These are phyloP conservation scores for Tillandsia fasciculata DNA, from an alignment of 176 grass and related monocot genomes.

Conservation along the genomic window DNA sequence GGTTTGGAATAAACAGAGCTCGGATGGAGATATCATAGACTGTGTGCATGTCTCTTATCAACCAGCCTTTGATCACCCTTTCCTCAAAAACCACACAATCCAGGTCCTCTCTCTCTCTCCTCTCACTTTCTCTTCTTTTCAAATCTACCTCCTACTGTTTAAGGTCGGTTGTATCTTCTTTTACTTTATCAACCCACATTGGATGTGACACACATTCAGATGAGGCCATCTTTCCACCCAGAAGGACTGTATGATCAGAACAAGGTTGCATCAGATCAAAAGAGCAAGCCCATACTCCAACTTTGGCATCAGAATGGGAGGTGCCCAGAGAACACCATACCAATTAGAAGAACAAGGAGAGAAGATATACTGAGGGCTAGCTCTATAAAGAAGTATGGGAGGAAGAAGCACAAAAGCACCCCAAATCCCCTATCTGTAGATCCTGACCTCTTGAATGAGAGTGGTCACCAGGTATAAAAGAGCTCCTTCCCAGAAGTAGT, in stretches of 20 bases:
- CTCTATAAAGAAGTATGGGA: slow-evolving; percentile 49
- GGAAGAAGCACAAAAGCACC: slow-evolving; percentile 22
- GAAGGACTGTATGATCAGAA: slow-evolving; percentile 39
- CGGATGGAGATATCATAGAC: slow-evolving; percentile 89
- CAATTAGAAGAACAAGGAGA: slow-evolving; percentile 48
- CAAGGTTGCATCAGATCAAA: slow-evolving; percentile 21
- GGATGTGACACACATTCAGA: slow-evolving; percentile 22
- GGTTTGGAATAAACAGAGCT: slow-evolving; percentile 38
- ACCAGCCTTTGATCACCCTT: slow-evolving; percentile 90
- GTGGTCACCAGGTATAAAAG: slow-evolving; percentile 41
- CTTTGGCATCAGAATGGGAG: slow-evolving; percentile 59
- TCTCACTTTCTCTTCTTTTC: slow-evolving; percentile 11
- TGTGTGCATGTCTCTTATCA: slow-evolving; percentile 90
- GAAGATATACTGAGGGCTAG: slow-evolving; percentile 39
- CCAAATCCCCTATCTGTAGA: slow-evolving; percentile 35
- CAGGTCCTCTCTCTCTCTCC: slow-evolving; percentile 39
- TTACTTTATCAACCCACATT: background rate
- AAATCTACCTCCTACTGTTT: background rate
- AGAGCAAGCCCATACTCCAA: slow-evolving; percentile 30
- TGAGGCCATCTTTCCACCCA: slow-evolving; percentile 58
- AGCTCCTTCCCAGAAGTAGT: background rate
- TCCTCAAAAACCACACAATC: slow-evolving; percentile 82
- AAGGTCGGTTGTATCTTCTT: background rate
- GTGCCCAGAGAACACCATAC: slow-evolving; percentile 43
- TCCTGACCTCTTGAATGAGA: slow-evolving; percentile 43